A percentile compares a stretch with the other conserved stretches of the same genome.
phyloP scores from a whole-genome alignment of 495 filamentous ascomycete genomes.

The Amniculicola lignicola region DNA sequence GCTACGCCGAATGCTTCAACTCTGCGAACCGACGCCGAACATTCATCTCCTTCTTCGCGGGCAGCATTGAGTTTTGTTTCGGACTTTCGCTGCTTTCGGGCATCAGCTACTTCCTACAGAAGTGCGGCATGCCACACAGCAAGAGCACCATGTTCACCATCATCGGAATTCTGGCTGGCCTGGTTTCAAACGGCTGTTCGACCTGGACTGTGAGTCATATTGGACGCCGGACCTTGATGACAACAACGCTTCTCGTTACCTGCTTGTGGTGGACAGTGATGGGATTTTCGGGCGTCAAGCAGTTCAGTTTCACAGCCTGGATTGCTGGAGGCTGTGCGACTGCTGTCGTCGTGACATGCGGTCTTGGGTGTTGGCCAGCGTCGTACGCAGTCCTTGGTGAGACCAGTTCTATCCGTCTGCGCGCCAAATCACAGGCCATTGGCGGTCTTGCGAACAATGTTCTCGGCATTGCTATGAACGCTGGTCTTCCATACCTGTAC shows the following conservation, averaged over 20 bases:
- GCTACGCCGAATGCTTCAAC: slow-evolving; percentile 19
- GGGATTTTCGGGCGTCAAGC: slow-evolving; percentile 15
- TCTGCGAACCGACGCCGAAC: slow-evolving; percentile 14
- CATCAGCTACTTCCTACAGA: slow-evolving; percentile 15
- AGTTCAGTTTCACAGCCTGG: slow-evolving; percentile 2
- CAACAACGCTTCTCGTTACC: neutral
- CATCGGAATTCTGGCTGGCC: slow-evolving; percentile 14
- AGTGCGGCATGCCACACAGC: slow-evolving; percentile 3
- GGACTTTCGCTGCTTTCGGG: slow-evolving; percentile 15
- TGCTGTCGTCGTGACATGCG: slow-evolving; percentile 6
- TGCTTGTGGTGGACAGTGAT: slow-evolving; percentile 6
- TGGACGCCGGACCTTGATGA: slow-evolving; percentile 3
- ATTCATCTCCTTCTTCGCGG: slow-evolving; percentile 14
- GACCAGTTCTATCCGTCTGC: slow-evolving; percentile 10
- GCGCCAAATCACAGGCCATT: slow-evolving; percentile 13
- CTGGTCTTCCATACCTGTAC: slow-evolving; percentile 11
- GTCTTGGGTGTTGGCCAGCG: slow-evolving; percentile 19
- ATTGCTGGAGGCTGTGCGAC: neutral
- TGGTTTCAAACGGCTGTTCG: slow-evolving; percentile 6
- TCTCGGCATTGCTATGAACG: slow-evolving; percentile 5
- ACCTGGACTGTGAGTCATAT: slow-evolving; percentile 16
- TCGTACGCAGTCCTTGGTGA: slow-evolving; percentile 17
- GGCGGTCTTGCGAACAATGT: slow-evolving; percentile 13
- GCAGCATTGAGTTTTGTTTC: slow-evolving; percentile 8
- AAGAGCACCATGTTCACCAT: slow-evolving; percentile 14